These are phyloP conservation scores for Waitea zeae DNA, from an alignment of 1,284 basidiomycete genomes.

Conservation along the genomic window DNA sequence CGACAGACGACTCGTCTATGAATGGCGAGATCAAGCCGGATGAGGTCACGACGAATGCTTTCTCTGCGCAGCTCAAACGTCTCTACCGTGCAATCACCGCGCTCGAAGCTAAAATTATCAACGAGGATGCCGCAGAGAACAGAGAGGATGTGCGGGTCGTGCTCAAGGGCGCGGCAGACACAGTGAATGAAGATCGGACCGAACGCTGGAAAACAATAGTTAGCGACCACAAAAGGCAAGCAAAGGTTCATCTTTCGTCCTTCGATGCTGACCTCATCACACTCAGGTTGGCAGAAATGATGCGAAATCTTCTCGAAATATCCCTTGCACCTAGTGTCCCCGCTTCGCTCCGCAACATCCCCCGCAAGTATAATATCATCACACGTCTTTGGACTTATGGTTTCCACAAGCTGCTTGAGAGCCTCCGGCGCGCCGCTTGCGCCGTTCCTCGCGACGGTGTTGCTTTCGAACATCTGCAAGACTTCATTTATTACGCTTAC, in stretches of 20 bases:
- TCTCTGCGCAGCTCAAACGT: constrained; percentile 62
- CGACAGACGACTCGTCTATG: constrained; percentile 53
- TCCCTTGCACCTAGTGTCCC: constrained; percentile 80
- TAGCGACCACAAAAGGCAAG: constrained; percentile 53
- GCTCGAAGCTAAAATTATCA: constrained; percentile 56
- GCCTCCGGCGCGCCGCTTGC: constrained; percentile 69
- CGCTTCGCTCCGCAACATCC: constrained; percentile 74
- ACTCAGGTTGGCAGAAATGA: constrained; percentile 68
- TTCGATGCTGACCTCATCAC: constrained; percentile 5
- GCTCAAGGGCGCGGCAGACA: constrained; percentile 24
- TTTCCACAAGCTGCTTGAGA: constrained; percentile 83
- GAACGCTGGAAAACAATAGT: constrained; percentile 51
- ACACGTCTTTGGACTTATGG: constrained; percentile 84
- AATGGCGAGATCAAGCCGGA: constrained; percentile 40
- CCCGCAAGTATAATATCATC: constrained; percentile 90
- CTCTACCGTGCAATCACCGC: constrained; percentile 62
- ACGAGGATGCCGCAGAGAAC: constrained; percentile 36
- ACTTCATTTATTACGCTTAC: constrained; percentile 93
- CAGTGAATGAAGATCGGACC: constrained; percentile 40
- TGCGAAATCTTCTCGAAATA: constrained; percentile 76
- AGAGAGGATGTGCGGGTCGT: constrained; percentile 23
- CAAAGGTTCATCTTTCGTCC: constrained; percentile 6
- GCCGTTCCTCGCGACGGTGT: constrained; percentile 34
- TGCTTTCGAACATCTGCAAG: constrained; percentile 63
- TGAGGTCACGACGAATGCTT: constrained; percentile 39